Percentiles rank a stretch among this genome's conserved stretches.
Evolutionary conservation across 2,329 filamentous ascomycete genomes (phyloP).

Genomic region (Alternaria alternata): DNA sequence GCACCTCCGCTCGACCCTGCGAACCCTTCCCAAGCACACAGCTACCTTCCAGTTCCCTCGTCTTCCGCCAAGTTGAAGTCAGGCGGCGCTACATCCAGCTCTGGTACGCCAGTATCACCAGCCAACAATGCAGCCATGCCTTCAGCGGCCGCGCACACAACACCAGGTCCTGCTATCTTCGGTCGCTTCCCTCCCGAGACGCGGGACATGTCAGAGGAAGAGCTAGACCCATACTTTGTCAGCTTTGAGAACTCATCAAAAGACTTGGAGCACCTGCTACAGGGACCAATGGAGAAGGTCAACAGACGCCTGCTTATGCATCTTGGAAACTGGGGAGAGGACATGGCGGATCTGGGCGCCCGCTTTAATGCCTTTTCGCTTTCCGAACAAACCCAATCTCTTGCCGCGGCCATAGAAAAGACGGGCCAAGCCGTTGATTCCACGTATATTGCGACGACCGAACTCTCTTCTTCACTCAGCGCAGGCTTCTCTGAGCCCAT

Average conservation of each 20-base stretch:
- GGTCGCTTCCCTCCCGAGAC: constrained; percentile 84
- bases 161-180: constrained; percentile 70
- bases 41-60: constrained; percentile 85
- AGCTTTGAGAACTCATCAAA: constrained; percentile 92
- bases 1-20: constrained; percentile 94
- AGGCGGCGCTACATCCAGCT: constrained; percentile 53
- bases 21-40: constrained; percentile 88
- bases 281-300: constrained; percentile 95
- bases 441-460: constrained; percentile 94
- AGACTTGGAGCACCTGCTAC: constrained; percentile 86
- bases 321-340: constrained; percentile 80
- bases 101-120: constrained; percentile 65
- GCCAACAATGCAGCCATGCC: constrained; percentile 58
- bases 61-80: constrained; percentile 84
- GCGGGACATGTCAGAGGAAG: constrained; percentile 80
- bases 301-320: constrained; percentile 90
- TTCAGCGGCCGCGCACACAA: constrained; percentile 64
- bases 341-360: constrained; percentile 93
- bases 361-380: constrained; percentile 96
- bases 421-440: constrained; percentile 94
- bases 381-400: constrained; percentile 86
- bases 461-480: constrained; percentile 85
- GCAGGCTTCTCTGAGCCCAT: constrained; percentile 97
- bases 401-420: constrained; percentile 92
- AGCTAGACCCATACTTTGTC: constrained; percentile 95